Percentiles rank a stretch among this genome's conserved stretches.
These are phyloP conservation scores for Fusarium graminum DNA, from an alignment of 2,329 filamentous ascomycete species.

Conservation along the genomic window DNA sequence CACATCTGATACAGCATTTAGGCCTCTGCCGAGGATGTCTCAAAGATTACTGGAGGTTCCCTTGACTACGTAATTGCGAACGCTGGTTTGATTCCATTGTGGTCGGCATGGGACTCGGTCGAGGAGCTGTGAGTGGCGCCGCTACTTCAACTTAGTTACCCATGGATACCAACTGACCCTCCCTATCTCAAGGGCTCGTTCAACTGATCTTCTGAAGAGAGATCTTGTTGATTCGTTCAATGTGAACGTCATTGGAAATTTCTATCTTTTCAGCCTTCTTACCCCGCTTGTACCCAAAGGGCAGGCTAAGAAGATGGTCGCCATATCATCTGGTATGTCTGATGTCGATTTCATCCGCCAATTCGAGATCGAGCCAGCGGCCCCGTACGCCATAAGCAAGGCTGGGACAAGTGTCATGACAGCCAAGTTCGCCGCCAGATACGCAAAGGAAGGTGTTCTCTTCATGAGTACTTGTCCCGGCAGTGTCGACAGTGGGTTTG, in stretches of 20 bases:
- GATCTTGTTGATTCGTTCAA: not conserved
- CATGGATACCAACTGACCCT: not conserved
- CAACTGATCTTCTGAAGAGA: not conserved
- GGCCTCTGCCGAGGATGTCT: not conserved
- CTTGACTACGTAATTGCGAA: not conserved
- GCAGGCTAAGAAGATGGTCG: not conserved
- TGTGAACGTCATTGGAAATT: not conserved
- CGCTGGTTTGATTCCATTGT: not conserved
- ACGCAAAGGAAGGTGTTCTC: not conserved
- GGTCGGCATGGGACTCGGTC: slow-evolving; percentile 1
- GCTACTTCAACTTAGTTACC: not conserved
- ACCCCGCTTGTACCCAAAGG: not conserved
- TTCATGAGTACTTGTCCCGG: slow-evolving; percentile 3
- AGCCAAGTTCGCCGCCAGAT: not conserved
- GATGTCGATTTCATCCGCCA: not conserved
- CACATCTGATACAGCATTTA: not conserved
- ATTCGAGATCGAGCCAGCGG: slow-evolving; percentile 4
- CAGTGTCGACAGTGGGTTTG: not conserved
- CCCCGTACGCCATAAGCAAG: slow-evolving; percentile 1
- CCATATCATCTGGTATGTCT: slow-evolving; percentile 5
- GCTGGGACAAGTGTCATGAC: not conserved
- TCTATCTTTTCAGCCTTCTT: not conserved
- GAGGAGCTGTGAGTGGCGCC: not conserved
- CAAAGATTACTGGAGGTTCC: not conserved
- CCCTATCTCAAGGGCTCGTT: not conserved